Evolutionary conservation across 805 yeast genomes (phyloP).

Genomic region (Torulaspora gathmanii): DNA sequence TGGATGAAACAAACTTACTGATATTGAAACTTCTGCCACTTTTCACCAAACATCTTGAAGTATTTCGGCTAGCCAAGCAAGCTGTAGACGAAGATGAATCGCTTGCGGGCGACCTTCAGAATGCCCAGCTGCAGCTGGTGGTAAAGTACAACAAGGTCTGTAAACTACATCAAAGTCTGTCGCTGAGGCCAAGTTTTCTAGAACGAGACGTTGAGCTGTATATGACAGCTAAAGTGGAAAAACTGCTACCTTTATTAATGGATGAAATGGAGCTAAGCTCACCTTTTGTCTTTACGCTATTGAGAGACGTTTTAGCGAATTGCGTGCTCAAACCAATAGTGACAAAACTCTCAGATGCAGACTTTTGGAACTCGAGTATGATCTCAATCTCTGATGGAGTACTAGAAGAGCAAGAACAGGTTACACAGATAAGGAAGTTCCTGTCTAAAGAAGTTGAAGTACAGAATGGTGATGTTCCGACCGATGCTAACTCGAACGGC

Average conservation of each 20-base stretch:
- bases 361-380: slow-evolving; percentile 66
- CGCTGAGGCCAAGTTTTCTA: slow-evolving; percentile 34
- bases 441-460: slow-evolving; percentile 56
- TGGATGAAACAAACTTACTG: slow-evolving; percentile 55
- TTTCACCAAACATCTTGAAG: slow-evolving; percentile 57
- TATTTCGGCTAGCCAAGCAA: slow-evolving; percentile 44
- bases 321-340: slow-evolving; percentile 51
- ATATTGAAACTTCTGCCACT: slow-evolving; percentile 60
- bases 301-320: slow-evolving; percentile 60
- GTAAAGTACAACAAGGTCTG: slow-evolving; percentile 37
- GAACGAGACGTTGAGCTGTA: slow-evolving; percentile 46
- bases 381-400: slow-evolving; percentile 57
- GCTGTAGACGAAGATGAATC: slow-evolving; percentile 25
- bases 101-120: slow-evolving; percentile 31
- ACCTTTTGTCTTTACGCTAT: slow-evolving; percentile 44
- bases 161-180: slow-evolving; percentile 55
- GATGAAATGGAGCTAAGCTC: slow-evolving; percentile 43
- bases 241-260: slow-evolving; percentile 45
- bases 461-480: slow-evolving; percentile 2
- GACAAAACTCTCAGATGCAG: slow-evolving; percentile 60
- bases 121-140: slow-evolving; percentile 42
- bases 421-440: slow-evolving; percentile 63
- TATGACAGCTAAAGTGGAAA: slow-evolving; percentile 41
- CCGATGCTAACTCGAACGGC: slow-evolving; percentile 8
- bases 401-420: slow-evolving; percentile 69